Evolutionary conservation across 1,139 yeast species (phyloP).

Genomic region (Geotrichum australiense): DNA sequence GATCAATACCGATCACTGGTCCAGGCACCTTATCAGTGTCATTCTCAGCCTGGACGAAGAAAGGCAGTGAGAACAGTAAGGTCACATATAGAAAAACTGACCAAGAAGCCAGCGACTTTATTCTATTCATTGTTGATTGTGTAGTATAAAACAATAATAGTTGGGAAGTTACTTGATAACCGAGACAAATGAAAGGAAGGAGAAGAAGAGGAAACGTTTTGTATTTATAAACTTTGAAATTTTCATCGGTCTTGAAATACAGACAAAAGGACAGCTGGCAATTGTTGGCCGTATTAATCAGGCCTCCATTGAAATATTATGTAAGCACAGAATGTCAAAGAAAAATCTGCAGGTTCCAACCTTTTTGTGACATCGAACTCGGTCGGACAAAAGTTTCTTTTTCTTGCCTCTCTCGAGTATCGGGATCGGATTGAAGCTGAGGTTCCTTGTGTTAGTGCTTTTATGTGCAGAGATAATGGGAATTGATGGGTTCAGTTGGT

Average conservation of each 20-base stretch:
- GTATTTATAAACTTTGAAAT: constrained; percentile 4
- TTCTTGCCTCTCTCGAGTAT: no score
- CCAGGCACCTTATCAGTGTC: constrained; percentile 48
- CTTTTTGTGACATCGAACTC: no score
- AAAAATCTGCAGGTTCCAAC: no score
- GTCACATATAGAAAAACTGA: constrained; percentile 52
- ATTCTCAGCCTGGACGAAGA: constrained; percentile 44
- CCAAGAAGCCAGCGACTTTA: constrained; percentile 41
- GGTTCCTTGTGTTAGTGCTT: no score
- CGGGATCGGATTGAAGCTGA: no score
- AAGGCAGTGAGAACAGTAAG: constrained; percentile 53
- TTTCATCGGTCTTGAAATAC: not conserved
- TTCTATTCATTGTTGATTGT: constrained; percentile 23
- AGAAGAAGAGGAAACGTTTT: constrained; percentile 6
- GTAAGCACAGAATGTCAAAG: no score
- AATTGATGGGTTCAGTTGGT: no score
- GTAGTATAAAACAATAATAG: constrained; percentile 2
- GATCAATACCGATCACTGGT: constrained; percentile 75
- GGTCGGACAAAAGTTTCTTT: no score
- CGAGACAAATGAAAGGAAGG: constrained; percentile 3
- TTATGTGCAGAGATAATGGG: no score
- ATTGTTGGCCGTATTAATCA: no score
- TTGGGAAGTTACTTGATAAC: not conserved
- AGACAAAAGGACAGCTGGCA: constrained; percentile 19
- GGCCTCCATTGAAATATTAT: no score